phyloP scores from a whole-genome alignment of 306 rosid genomes.

The Geum urbanum region DNA sequence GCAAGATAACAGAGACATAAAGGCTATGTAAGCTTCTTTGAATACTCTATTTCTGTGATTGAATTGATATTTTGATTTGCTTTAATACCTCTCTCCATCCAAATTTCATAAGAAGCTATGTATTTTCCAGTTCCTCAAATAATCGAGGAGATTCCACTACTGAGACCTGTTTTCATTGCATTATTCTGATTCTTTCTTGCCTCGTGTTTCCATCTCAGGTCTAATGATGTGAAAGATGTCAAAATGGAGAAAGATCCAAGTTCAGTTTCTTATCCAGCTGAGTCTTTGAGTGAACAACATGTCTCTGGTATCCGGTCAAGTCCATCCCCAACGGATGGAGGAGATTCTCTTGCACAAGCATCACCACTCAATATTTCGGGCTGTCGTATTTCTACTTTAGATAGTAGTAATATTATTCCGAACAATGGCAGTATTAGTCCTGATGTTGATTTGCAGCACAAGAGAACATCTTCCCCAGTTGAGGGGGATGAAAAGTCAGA shows the following conservation, averaged over 20 bases:
- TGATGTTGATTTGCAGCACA: slow-evolving; percentile 52
- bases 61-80: neutral
- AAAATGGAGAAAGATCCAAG: slow-evolving; percentile 36
- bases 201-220: slow-evolving; percentile 36
- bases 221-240: slow-evolving; percentile 38
- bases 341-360: slow-evolving; percentile 52
- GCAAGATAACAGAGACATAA: slow-evolving; percentile 37
- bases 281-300: slow-evolving; percentile 39
- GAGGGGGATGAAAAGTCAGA: slow-evolving; percentile 50
- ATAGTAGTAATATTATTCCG: slow-evolving; percentile 59
- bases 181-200: slow-evolving; percentile 19
- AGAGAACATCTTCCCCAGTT: slow-evolving; percentile 38
- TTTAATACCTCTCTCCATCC: neutral
- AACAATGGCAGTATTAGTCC: slow-evolving; percentile 82
- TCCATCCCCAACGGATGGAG: slow-evolving; percentile 59
- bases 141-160: neutral
- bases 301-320: slow-evolving; percentile 45
- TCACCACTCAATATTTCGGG: slow-evolving; percentile 57
- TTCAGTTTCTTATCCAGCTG: slow-evolving; percentile 51
- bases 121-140: neutral
- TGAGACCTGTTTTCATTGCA: neutral
- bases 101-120: neutral
- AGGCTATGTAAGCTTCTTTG: slow-evolving; percentile 52
- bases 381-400: slow-evolving; percentile 62
- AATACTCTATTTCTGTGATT: neutral